phyloP scores from a whole-genome alignment of 768 basidiomycete species.

The Mycena olivaceomarginata region DNA sequence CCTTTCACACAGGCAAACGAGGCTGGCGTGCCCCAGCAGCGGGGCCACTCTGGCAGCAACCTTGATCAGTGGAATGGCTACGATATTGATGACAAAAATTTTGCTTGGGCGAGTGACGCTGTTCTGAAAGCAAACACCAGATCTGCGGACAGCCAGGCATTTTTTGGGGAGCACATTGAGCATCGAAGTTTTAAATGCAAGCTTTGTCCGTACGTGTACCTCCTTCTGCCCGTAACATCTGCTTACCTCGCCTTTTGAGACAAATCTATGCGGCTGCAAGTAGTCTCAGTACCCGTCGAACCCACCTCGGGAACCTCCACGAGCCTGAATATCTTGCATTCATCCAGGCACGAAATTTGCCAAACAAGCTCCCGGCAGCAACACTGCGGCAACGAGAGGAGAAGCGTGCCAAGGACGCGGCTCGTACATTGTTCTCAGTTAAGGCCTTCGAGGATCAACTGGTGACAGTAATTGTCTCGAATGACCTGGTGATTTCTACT shows the following conservation, averaged over 20 bases:
- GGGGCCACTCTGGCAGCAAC: neutral
- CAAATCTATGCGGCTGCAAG: neutral
- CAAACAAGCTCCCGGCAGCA: constrained; percentile 12
- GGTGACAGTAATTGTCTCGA: neutral
- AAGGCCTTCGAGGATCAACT: neutral
- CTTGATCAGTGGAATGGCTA: constrained; percentile 12
- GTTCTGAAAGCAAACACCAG: neutral
- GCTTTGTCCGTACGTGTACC: neutral
- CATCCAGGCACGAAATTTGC: neutral
- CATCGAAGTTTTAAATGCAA: constrained; percentile 9
- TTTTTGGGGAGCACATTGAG: constrained; percentile 8
- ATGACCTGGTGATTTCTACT: constrained; percentile 6
- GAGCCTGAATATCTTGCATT: neutral
- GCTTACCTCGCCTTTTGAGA: neutral
- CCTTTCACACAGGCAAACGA: neutral
- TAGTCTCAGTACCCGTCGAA: constrained; percentile 8
- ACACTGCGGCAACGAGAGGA: neutral
- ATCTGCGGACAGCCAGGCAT: constrained; percentile 9
- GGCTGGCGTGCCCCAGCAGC: constrained; percentile 2
- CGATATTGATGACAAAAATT: neutral
- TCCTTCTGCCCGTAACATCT: neutral
- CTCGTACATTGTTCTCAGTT: neutral
- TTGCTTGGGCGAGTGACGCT: constrained; percentile 1
- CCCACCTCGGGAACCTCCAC: neutral
- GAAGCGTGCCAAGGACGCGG: neutral